Base-by-base conservation (phyloP, 106 monocot species). In the Alisma plantagoaquatica region DNA sequence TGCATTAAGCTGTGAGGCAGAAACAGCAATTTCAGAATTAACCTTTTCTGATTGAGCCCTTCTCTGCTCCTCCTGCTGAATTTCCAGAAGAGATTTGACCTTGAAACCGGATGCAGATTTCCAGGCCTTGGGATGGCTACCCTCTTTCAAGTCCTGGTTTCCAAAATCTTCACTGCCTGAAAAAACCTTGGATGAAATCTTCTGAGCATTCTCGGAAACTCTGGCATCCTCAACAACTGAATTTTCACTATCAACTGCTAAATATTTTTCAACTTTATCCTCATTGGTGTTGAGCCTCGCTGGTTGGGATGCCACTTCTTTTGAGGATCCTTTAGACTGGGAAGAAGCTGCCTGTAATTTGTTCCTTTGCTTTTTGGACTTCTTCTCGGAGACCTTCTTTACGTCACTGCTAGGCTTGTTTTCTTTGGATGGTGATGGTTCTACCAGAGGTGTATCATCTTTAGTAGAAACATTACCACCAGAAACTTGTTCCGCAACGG, bases 41-140 rank as follows among this genome's bases (percentile, higher is more conserved):
- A 60, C 0, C 31, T 58, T 57, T 43, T 69, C 74, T 23, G 42
- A 57, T 49, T 70, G 59, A 53, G 76, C 76, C 69, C 63, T 73
- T 10, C 52, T 49, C 29, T 84, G 75, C 51, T 98, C 89, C 70
- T 99, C 98, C 55, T 62, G 64, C 70, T 99, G 98, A 73, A 99
- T 90, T 69, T 99, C 98, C 22, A 76, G 22, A 3, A 99, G 72
- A 23, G 98, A 90, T 57, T 90, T 99, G 3, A 82, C 65, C 32
- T 77, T 99, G 14, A 74, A 71, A 2, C 71, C 84, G 7, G 73
- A 69, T 8, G 78, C 65, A 73, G 89, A 66, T 59, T 90, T 99
- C 98, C 98, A 99, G 26, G 76, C 82, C 23, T 64, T 59, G 53
- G 69, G 53, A 35, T 43, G 51, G 27, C 24, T 53, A 66, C 68